Conservation (phyloP, 257 asterid genomes). For the Anisodus tanguticus region DNA sequence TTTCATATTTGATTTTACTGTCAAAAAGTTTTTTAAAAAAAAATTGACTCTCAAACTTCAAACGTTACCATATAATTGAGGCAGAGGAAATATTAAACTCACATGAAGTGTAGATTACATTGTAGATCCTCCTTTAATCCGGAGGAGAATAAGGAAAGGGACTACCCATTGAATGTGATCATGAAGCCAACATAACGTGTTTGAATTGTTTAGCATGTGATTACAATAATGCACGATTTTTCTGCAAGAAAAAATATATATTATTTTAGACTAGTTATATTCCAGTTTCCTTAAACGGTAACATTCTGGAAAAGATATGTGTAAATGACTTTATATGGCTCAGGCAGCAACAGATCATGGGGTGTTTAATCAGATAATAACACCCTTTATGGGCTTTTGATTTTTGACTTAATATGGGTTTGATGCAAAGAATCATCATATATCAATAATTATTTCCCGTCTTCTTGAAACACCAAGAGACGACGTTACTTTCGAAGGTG, state of each 20-base stretch:
- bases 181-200: conserved; percentile 13
- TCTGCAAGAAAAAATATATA: background rate
- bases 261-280: background rate
- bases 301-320: conserved; percentile 19
- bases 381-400: background rate
- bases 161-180: background rate
- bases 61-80: no score
- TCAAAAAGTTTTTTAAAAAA: no score
- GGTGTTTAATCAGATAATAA: background rate
- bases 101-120: no score
- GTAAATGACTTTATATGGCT: conserved; percentile 15
- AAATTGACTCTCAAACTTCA: no score
- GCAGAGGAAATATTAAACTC: no score
- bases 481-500: background rate
- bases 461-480: background rate
- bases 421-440: background rate
- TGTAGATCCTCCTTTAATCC: no score
- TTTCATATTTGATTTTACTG: no score
- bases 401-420: background rate
- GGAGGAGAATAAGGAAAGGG: background rate
- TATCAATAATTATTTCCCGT: background rate
- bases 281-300: conserved; percentile 26
- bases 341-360: background rate
- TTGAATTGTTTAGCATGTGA: conserved; percentile 11
- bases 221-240: conserved; percentile 7